Percentiles rank a stretch among this genome's conserved stretches.
Evolutionary conservation across 2,329 filamentous ascomycete species (phyloP).

Genomic region (Akanthomyces uredinophilus): DNA sequence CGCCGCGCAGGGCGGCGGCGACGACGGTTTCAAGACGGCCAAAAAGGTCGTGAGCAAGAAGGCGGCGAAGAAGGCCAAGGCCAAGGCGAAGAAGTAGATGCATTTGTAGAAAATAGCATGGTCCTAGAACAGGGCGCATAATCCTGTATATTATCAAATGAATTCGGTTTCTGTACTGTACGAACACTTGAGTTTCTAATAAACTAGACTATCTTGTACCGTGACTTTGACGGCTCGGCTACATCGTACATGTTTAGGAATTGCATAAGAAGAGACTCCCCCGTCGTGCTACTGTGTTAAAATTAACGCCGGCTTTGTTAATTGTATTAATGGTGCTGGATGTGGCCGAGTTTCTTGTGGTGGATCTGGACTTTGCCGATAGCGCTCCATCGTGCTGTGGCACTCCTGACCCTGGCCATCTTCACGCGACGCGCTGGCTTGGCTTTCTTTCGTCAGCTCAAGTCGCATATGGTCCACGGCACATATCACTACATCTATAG

Average conservation of each 20-base stretch:
- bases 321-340: neutral
- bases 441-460: too few species aligned
- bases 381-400: neutral
- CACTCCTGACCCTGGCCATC: neutral
- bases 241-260: too few species aligned
- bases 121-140: neutral
- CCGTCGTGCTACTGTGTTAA: too few species aligned
- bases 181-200: neutral
- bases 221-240: neutral
- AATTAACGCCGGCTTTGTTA: neutral
- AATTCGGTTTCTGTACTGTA: neutral
- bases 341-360: neutral
- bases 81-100: constrained; percentile 27
- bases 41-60: constrained; percentile 32
- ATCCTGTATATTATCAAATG: constrained; percentile 7
- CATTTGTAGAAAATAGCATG: neutral
- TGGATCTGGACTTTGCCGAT: neutral
- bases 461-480: neutral
- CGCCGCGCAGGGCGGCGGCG: constrained; percentile 29
- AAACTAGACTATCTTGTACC: neutral
- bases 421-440: neutral
- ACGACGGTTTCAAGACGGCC: constrained; percentile 21
- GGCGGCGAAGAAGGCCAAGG: constrained; percentile 27
- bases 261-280: too few species aligned
- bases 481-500: neutral